Percentiles rank a stretch among this genome's conserved stretches.
Evolutionary conservation across 345 rosid genomes (phyloP).

Genomic region (Pistacia atlantica): DNA sequence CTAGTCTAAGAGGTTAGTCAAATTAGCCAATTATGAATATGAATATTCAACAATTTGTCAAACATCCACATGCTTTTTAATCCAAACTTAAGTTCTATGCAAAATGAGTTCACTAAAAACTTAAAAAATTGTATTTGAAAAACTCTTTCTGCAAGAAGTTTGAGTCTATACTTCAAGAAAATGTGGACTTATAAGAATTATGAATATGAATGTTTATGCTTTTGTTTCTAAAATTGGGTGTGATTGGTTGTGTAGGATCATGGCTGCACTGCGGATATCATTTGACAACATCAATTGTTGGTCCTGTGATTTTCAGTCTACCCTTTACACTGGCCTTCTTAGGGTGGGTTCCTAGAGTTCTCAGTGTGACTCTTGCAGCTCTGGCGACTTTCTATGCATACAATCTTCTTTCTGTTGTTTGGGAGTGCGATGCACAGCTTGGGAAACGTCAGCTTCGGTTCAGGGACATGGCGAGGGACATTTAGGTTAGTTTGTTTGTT

Average conservation of each 20-base stretch:
- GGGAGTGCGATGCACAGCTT: constrained; percentile 37
- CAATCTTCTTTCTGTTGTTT: constrained; percentile 41
- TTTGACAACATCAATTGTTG: constrained; percentile 45
- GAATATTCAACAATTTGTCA: too few relatives aligned
- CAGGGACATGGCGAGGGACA: constrained; percentile 38
- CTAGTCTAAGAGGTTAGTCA: constrained; percentile 27
- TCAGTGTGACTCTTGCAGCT: constrained; percentile 23
- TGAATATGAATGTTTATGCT: too few relatives aligned
- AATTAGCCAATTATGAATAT: too few relatives aligned
- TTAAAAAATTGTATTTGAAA: too few relatives aligned
- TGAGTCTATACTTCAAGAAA: too few relatives aligned
- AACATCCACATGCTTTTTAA: too few relatives aligned
- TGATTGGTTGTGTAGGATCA: constrained; percentile 22
- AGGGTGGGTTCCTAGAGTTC: constrained; percentile 37
- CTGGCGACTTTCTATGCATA: constrained; percentile 39
- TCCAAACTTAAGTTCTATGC: too few relatives aligned
- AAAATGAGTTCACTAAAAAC: too few relatives aligned
- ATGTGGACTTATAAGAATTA: too few relatives aligned
- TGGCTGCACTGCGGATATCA: constrained; percentile 48
- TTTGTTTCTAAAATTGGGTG: too few relatives aligned
- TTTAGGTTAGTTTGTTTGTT: constrained; percentile 21
- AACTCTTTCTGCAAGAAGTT: too few relatives aligned
- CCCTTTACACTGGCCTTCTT: constrained; percentile 38
- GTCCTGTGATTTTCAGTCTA: constrained; percentile 33
- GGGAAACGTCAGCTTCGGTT: constrained; percentile 39